A percentile compares a stretch with the other conserved stretches of the same genome.
phyloP scores from a whole-genome alignment of 2,329 filamentous ascomycete genomes.

The Knoxdaviesia capensis region DNA sequence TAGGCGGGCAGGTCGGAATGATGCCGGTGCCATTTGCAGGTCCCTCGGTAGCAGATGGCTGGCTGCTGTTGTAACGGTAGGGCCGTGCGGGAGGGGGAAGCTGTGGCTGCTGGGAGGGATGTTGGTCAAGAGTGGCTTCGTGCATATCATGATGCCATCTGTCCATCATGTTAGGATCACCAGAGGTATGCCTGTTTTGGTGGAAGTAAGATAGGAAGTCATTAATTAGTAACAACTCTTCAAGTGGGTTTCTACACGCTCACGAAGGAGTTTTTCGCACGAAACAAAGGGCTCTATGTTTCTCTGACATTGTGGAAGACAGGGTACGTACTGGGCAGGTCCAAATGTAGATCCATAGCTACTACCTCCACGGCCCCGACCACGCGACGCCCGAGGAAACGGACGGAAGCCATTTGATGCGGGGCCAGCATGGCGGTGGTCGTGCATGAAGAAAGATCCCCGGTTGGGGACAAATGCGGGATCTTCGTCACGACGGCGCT shows the following conservation, averaged over 20 bases:
- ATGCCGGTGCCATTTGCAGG: conserved; percentile 32
- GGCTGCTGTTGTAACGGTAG: conserved; percentile 11
- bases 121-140: conserved; percentile 38
- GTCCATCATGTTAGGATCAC: conserved; percentile 46
- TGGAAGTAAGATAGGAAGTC: too few relatives aligned
- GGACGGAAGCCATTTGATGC: conserved; percentile 60
- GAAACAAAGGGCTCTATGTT: too few relatives aligned
- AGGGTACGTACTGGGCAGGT: too few relatives aligned
- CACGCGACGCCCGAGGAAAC: conserved; percentile 42
- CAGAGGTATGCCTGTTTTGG: conserved; percentile 15
- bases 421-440: conserved; percentile 63
- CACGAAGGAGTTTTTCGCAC: too few relatives aligned
- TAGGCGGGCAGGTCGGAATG: conserved; percentile 36
- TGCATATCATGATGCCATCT: conserved; percentile 94
- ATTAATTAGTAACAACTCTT: too few relatives aligned
- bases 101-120: too few relatives aligned
- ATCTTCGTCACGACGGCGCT: conserved; percentile 70
- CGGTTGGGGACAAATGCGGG: conserved; percentile 87
- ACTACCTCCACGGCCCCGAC: conserved; percentile 37
- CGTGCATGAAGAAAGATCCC: conserved; percentile 94
- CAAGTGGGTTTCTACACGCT: too few relatives aligned
- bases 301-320: too few relatives aligned
- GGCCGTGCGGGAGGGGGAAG: conserved; percentile 17
- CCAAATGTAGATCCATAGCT: conserved; percentile 10
- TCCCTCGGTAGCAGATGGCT: conserved; percentile 15